phyloP scores from a whole-genome alignment of 2,329 filamentous ascomycete species.

The Aureobasidium pullulans region DNA sequence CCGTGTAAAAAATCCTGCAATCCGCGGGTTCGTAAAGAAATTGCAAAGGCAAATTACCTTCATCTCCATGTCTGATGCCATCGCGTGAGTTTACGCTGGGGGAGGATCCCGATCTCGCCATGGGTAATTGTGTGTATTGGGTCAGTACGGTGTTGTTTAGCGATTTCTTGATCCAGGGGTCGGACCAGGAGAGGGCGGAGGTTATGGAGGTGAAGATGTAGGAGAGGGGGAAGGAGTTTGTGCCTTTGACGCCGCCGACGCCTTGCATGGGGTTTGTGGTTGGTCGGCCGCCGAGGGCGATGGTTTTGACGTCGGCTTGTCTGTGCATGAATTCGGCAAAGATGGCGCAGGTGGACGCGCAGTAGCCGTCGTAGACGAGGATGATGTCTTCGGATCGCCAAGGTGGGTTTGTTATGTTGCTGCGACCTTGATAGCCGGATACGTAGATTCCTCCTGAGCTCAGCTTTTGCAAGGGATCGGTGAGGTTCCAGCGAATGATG shows the following conservation, averaged over 20 bases:
- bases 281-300: constrained; percentile 37
- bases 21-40: constrained; percentile 43
- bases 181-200: constrained; percentile 18
- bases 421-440: constrained; percentile 42
- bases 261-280: constrained; percentile 36
- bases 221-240: constrained; percentile 24
- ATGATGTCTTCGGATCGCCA: constrained; percentile 53
- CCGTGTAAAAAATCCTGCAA: constrained; percentile 48
- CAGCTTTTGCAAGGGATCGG: constrained; percentile 33
- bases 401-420: constrained; percentile 41
- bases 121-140: constrained; percentile 22
- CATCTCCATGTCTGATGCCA: constrained; percentile 26
- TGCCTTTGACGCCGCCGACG: constrained; percentile 39
- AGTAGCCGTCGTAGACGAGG: constrained; percentile 40
- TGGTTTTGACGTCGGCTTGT: constrained; percentile 36
- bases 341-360: constrained; percentile 39
- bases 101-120: constrained; percentile 18
- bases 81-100: constrained; percentile 26
- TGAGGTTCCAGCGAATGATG: constrained; percentile 47
- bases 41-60: constrained; percentile 40
- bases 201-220: constrained; percentile 20
- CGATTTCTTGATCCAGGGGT: constrained; percentile 5
- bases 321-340: constrained; percentile 39
- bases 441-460: constrained; percentile 31
- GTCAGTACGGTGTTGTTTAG: constrained; percentile 21